These are phyloP conservation scores for Diaporthe citri DNA, from an alignment of 2,329 filamentous ascomycete genomes.

Conservation along the genomic window DNA sequence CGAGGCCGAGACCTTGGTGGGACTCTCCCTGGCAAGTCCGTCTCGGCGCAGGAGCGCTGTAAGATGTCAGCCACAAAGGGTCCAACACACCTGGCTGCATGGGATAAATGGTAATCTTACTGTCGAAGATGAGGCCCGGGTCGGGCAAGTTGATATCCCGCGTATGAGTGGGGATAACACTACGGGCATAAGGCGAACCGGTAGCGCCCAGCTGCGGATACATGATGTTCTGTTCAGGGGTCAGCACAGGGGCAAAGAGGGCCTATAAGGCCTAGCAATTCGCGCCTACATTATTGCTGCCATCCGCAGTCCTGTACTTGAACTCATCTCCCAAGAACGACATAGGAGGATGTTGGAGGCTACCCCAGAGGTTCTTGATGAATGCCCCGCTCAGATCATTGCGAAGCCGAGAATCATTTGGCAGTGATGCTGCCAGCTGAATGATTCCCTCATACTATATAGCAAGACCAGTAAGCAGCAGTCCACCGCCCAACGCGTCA, in stretches of 20 bases:
- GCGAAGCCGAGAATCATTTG: constrained; percentile 8
- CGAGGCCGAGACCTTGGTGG: not conserved
- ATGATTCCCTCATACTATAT: constrained; percentile 10
- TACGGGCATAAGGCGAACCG: not conserved
- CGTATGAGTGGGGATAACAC: not conserved
- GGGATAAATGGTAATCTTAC: not conserved
- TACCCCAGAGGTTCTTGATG: constrained; percentile 7
- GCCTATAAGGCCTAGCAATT: not conserved
- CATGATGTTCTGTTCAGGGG: not conserved
- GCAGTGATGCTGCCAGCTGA: not conserved
- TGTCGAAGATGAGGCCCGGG: constrained; percentile 11
- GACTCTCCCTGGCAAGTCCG: not conserved
- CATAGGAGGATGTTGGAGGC: constrained; percentile 12
- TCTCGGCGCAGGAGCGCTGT: not conserved
- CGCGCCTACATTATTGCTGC: not conserved
- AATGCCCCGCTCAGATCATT: constrained; percentile 13
- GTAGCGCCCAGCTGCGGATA: not conserved
- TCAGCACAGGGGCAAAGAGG: not conserved
- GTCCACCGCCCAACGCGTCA: accelerated
- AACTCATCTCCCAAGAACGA: not conserved
- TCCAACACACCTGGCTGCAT: accelerated
- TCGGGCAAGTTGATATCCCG: not conserved
- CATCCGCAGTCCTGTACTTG: constrained; percentile 4
- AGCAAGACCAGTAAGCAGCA: not conserved
- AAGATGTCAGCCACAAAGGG: not conserved